Conservation (phyloP, 306 rosid species). For the Pueraria montana region DNA sequence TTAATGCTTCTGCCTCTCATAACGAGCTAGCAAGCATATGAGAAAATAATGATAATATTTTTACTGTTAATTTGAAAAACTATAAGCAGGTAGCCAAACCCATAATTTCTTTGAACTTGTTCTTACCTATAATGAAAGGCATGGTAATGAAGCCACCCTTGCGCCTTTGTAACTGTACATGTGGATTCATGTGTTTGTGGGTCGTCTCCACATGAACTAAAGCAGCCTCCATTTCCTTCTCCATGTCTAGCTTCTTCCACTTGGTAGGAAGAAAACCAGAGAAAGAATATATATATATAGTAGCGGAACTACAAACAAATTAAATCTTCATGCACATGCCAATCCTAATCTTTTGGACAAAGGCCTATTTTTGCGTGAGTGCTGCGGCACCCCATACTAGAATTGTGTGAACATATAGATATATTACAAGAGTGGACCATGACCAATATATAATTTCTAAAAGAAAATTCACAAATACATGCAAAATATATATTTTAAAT, state of each 20-base stretch:
- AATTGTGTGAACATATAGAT: too few species aligned
- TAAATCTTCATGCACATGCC: conserved; percentile 34
- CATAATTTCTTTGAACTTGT: too few species aligned
- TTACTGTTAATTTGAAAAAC: too few species aligned
- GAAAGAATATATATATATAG: background rate
- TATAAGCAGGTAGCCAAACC: too few species aligned
- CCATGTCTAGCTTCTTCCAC: too few species aligned
- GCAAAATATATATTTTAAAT: background rate
- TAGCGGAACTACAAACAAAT: background rate
- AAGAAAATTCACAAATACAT: background rate
- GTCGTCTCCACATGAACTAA: conserved; percentile 34
- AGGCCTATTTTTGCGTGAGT: too few species aligned
- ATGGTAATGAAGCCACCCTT: conserved; percentile 74
- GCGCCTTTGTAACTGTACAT: conserved; percentile 4
- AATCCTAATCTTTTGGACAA: too few species aligned
- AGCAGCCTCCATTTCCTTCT: conserved; percentile 44
- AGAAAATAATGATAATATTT: too few species aligned
- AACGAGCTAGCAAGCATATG: too few species aligned
- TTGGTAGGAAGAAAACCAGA: conserved; percentile 4
- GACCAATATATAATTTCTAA: background rate
- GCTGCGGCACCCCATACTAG: too few species aligned
- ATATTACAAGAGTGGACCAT: too few species aligned
- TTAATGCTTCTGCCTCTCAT: too few species aligned
- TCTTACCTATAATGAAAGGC: conserved; percentile 76
- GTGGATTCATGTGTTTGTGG: conserved; percentile 24